A percentile compares a stretch with the other conserved stretches of the same genome.
These are phyloP conservation scores for Rubia peregrina DNA, from an alignment of 305 asterid genomes.

Conservation along the genomic window DNA sequence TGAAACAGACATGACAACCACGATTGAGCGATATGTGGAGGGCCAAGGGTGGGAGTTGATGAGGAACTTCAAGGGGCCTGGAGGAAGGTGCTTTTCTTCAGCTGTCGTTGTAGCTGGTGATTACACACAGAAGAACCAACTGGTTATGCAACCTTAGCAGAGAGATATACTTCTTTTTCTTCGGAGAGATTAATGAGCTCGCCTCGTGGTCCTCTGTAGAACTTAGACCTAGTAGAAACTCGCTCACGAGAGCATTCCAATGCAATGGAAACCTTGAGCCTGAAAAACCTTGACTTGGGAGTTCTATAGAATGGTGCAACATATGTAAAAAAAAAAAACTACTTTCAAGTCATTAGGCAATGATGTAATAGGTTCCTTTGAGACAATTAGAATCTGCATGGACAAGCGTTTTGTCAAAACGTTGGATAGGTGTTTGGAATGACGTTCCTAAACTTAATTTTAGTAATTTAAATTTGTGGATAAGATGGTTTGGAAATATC, in stretches of 20 bases:
- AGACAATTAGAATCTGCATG: no score
- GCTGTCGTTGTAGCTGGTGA: slow-evolving; percentile 41
- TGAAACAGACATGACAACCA: slow-evolving; percentile 28
- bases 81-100: slow-evolving; percentile 48
- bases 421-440: no score
- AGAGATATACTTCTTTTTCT: slow-evolving; percentile 52
- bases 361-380: no score
- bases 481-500: no score
- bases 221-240: slow-evolving; percentile 14
- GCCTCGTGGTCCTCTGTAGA: slow-evolving; percentile 40
- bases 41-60: slow-evolving; percentile 58
- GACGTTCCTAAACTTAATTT: no score
- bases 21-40: slow-evolving; percentile 61
- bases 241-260: slow-evolving; percentile 52
- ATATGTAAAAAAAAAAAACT: no score
- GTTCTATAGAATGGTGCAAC: slow-evolving; percentile 54
- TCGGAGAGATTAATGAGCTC: slow-evolving; percentile 45
- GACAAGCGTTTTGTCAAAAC: no score
- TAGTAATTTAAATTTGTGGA: no score
- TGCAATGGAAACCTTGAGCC: slow-evolving; percentile 46
- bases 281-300: slow-evolving; percentile 46
- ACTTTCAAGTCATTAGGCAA: no score
- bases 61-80: slow-evolving; percentile 11
- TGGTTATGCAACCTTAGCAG: slow-evolving; percentile 22
- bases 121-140: background rate